A percentile compares a stretch with the other conserved stretches of the same genome.
Evolutionary conservation across 768 basidiomycete genomes (phyloP).

Genomic region (Termitomyces sp.): DNA sequence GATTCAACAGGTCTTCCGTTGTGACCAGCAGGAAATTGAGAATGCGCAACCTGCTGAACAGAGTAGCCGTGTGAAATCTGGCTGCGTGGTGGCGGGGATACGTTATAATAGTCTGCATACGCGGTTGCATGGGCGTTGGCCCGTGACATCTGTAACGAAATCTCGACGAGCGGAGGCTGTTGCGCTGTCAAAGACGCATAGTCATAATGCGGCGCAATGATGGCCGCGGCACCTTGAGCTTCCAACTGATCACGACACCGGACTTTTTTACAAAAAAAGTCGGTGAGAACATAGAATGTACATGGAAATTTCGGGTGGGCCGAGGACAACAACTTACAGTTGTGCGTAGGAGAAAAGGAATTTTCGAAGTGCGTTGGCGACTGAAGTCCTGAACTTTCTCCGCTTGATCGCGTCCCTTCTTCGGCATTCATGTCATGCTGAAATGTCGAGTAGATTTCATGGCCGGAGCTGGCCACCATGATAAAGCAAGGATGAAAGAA

Average conservation of each 20-base stretch:
- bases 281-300: conserved; percentile 25
- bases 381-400: conserved; percentile 71
- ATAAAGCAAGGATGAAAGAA: conserved; percentile 22
- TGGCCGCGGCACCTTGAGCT: conserved; percentile 41
- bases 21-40: conserved; percentile 35
- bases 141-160: conserved; percentile 37
- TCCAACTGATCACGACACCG: conserved; percentile 50
- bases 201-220: conserved; percentile 48
- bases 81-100: conserved; percentile 37
- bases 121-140: conserved; percentile 32
- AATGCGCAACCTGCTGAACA: conserved; percentile 30
- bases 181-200: conserved; percentile 37
- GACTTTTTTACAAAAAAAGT: conserved; percentile 51
- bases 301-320: conserved; percentile 29
- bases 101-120: conserved; percentile 35
- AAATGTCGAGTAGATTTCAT: conserved; percentile 55
- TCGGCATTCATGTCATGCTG: conserved; percentile 46
- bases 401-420: conserved; percentile 66
- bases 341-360: conserved; percentile 40
- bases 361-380: conserved; percentile 57
- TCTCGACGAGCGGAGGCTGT: conserved; percentile 45
- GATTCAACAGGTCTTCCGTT: conserved; percentile 29
- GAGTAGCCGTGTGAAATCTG: conserved; percentile 40
- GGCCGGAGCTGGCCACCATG: conserved; percentile 54
- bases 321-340: conserved; percentile 52